Evolutionary conservation across 2,329 filamentous ascomycete genomes (phyloP).

Genomic region (Neonectria magnoliae): DNA sequence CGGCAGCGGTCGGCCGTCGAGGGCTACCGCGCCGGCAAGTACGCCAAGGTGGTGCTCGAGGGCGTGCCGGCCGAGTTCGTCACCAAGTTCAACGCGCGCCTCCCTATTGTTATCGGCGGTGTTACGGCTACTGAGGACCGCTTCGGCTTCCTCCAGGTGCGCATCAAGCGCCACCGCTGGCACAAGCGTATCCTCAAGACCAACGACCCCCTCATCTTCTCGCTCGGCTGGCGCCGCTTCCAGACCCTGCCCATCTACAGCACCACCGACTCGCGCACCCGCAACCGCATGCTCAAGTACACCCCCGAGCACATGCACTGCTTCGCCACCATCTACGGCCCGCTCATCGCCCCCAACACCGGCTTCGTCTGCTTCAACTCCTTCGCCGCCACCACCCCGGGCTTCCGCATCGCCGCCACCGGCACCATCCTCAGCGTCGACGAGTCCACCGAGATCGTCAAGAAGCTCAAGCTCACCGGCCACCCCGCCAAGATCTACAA

Average conservation of each 20-base stretch:
- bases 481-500: constrained; percentile 98
- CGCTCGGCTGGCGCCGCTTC: constrained; percentile 94
- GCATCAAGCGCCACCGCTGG: constrained; percentile 98
- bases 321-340: constrained; percentile 94
- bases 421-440: constrained; percentile 95
- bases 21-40: constrained; percentile 90
- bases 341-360: constrained; percentile 93
- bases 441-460: constrained; percentile 96
- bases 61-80: constrained; percentile 92
- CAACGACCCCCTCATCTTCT: constrained; percentile 97
- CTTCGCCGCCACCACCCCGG: constrained; percentile 83
- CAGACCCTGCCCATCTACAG: constrained; percentile 93
- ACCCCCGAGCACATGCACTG: constrained; percentile 99
- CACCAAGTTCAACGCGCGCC: constrained; percentile 80
- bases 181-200: constrained; percentile 99
- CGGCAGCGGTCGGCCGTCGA: constrained; percentile 84
- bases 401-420: constrained; percentile 93
- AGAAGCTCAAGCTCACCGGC: constrained; percentile 97
- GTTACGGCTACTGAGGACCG: constrained; percentile 92
- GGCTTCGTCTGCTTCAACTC: constrained; percentile 95
- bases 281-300: constrained; percentile 98
- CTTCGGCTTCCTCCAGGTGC: constrained; percentile 93
- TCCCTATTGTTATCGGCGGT: constrained; percentile 90
- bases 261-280: constrained; percentile 90
- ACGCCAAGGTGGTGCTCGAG: constrained; percentile 90